A percentile compares a stretch with the other conserved stretches of the same genome.
Evolutionary conservation across 1,139 yeast species (phyloP).

Genomic region (Candida sojae): DNA sequence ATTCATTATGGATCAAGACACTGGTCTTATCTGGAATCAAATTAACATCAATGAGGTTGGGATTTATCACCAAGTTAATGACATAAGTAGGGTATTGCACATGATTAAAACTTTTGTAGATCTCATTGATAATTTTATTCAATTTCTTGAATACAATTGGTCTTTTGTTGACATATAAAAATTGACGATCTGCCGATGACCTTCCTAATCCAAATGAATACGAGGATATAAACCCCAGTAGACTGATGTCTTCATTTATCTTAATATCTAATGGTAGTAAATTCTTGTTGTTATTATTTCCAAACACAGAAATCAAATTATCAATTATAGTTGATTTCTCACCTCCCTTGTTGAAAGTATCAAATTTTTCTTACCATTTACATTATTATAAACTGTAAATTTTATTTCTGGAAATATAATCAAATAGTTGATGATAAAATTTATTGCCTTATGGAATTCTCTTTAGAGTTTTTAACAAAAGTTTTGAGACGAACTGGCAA

Average conservation of each 20-base stretch:
- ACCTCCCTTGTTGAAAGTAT: slow-evolving; percentile 53
- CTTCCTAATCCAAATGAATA: slow-evolving; percentile 72
- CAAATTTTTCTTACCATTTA: slow-evolving; percentile 50
- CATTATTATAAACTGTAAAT: slow-evolving; percentile 57
- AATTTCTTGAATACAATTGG: slow-evolving; percentile 67
- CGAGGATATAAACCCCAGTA: slow-evolving; percentile 69
- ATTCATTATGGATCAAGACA: slow-evolving; percentile 69
- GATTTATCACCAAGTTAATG: slow-evolving; percentile 56
- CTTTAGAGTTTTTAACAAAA: slow-evolving; percentile 65
- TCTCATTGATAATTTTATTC: slow-evolving; percentile 65
- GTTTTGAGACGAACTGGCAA: slow-evolving; percentile 78
- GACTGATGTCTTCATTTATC: slow-evolving; percentile 25
- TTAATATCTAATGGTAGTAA: slow-evolving; percentile 48
- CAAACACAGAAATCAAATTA: slow-evolving; percentile 69
- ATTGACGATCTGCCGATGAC: slow-evolving; percentile 71
- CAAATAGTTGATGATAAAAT: slow-evolving; percentile 67
- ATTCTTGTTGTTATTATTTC: slow-evolving; percentile 62
- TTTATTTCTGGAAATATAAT: slow-evolving; percentile 59
- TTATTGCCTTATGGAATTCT: slow-evolving; percentile 70
- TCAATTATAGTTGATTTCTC: slow-evolving; percentile 34
- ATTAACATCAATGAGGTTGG: slow-evolving; percentile 69
- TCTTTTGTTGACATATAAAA: slow-evolving; percentile 68
- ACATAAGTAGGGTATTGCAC: slow-evolving; percentile 76
- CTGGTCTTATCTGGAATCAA: slow-evolving; percentile 89
- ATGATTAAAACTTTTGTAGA: slow-evolving; percentile 68